Conservation (phyloP, 306 rosid genomes). For the Crotalaria pallida region DNA sequence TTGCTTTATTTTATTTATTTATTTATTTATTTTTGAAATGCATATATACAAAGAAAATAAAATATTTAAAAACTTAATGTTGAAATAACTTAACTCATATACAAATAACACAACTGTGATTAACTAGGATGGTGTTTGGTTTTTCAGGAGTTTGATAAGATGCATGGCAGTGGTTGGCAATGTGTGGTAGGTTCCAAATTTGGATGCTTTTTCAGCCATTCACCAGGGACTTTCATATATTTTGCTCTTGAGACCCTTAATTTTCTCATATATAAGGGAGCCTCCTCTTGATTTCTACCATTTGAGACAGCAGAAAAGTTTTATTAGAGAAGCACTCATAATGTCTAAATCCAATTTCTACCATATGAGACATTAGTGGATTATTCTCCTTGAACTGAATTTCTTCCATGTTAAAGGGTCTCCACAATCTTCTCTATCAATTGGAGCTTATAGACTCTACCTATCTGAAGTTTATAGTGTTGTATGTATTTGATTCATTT, state of each 20-base stretch:
- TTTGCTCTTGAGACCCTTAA: constrained; percentile 68
- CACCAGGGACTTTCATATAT: constrained; percentile 64
- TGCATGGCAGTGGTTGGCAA: constrained; percentile 77
- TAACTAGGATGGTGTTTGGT: background rate
- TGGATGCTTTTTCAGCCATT: constrained; percentile 72
- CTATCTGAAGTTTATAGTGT: background rate
- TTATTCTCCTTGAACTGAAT: background rate
- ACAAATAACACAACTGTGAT: background rate
- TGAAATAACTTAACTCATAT: too few relatives aligned
- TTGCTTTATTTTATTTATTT: too few relatives aligned
- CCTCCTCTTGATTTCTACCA: constrained; percentile 28
- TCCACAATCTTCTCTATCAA: background rate
- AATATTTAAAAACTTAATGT: too few relatives aligned
- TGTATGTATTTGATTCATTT: too few relatives aligned
- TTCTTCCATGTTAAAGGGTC: constrained; percentile 1
- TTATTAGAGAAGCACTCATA: background rate
- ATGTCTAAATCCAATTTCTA: too few relatives aligned
- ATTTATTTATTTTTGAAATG: too few relatives aligned
- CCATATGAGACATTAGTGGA: background rate
- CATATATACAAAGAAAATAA: too few relatives aligned
- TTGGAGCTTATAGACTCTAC: background rate
- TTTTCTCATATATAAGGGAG: constrained; percentile 66
- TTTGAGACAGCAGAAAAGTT: background rate
- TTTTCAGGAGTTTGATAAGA: constrained; percentile 63
- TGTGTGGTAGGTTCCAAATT: constrained; percentile 81